Percentiles rank a stretch among this genome's conserved stretches.
Conservation (phyloP, 768 basidiomycete genomes). For the Hydnomerulius pinastri region DNA sequence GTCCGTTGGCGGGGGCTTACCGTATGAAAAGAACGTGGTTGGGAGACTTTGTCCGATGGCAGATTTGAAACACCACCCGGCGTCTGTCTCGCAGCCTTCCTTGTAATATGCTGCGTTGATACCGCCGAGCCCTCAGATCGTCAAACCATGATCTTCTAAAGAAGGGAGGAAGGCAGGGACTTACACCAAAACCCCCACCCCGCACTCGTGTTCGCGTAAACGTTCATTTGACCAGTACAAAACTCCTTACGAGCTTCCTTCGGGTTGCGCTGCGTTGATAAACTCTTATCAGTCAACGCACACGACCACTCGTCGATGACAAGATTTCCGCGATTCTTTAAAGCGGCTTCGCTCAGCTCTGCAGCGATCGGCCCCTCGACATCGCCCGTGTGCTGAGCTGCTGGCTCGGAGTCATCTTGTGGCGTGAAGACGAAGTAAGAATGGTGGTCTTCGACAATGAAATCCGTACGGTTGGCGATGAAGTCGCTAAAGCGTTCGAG, state of each 20-base stretch:
- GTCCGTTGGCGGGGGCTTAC: conserved; percentile 25
- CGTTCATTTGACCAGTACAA: conserved; percentile 58
- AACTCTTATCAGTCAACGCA: conserved; percentile 48
- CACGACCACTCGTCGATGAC: conserved; percentile 58
- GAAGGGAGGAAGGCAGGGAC: conserved; percentile 21
- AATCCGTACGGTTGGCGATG: conserved; percentile 53
- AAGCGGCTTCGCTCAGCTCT: conserved; percentile 24
- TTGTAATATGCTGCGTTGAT: conserved; percentile 56
- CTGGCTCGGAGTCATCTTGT: conserved; percentile 49
- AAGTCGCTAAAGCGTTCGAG: conserved; percentile 34
- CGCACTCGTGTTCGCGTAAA: conserved; percentile 54
- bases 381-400: conserved; percentile 42
- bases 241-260: conserved; percentile 49
- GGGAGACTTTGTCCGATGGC: conserved; percentile 61
- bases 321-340: conserved; percentile 40
- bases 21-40: conserved; percentile 56
- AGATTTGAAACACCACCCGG: conserved; percentile 70
- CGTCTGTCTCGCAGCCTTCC: conserved; percentile 58
- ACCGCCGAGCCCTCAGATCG: too few species aligned
- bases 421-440: conserved; percentile 70
- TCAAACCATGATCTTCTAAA: too few species aligned
- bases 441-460: conserved; percentile 74
- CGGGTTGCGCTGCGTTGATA: conserved; percentile 48
- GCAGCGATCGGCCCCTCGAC: conserved; percentile 25
- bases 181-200: conserved; percentile 76